Evolutionary conservation across 306 rosid species (phyloP).

Genomic region (Carpinus fangiana): DNA sequence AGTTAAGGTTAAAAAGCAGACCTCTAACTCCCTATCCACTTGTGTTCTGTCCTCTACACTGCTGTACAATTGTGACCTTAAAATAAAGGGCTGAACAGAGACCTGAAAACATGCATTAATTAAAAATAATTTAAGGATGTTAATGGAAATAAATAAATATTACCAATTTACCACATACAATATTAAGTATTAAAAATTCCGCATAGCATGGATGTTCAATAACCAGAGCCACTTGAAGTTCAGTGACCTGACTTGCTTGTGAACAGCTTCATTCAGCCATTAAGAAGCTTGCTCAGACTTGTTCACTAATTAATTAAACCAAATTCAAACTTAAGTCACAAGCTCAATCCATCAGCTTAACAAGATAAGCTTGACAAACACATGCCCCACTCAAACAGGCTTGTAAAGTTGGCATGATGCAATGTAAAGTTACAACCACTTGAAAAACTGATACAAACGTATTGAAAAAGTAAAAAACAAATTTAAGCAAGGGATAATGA

Average conservation of each 20-base stretch:
- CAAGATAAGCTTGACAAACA: neutral
- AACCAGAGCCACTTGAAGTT: too few relatives aligned
- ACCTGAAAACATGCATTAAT: slow-evolving; percentile 50
- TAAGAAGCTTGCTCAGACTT: neutral
- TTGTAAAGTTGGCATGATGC: neutral
- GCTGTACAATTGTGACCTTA: slow-evolving; percentile 92
- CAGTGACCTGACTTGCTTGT: neutral
- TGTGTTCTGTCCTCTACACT: slow-evolving; percentile 83
- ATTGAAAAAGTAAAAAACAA: neutral
- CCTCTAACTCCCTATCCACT: slow-evolving; percentile 94
- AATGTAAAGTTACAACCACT: neutral
- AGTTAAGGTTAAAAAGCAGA: slow-evolving; percentile 13
- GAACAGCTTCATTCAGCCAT: neutral
- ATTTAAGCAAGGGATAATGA: neutral
- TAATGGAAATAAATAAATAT: neutral
- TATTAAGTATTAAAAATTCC: neutral
- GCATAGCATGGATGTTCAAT: too few relatives aligned
- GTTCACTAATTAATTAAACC: neutral
- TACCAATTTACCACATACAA: neutral
- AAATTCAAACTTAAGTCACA: neutral
- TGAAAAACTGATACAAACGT: neutral
- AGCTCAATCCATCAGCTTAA: neutral
- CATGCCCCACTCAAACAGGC: neutral
- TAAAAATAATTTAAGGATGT: slow-evolving; percentile 7
- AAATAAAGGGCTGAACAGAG: slow-evolving; percentile 66